phyloP scores from a whole-genome alignment of 2,329 filamentous ascomycete genomes.

The Beauveria medogensis region DNA sequence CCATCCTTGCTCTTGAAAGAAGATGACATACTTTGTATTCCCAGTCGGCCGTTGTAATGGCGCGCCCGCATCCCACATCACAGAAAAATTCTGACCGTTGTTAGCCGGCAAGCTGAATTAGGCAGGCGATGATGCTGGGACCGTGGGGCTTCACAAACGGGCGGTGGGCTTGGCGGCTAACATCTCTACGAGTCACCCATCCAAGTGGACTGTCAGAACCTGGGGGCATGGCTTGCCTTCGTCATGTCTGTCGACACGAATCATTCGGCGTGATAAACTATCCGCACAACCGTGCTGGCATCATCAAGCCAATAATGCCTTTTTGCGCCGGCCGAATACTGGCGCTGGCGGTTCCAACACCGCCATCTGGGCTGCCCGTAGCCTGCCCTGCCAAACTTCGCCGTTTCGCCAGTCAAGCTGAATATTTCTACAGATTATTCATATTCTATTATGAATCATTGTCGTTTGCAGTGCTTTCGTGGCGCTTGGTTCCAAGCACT shows the following conservation, averaged over 20 bases:
- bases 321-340: background rate
- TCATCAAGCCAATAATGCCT: too few relatives aligned
- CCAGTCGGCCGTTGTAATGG: background rate
- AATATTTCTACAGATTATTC: too few relatives aligned
- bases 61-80: background rate
- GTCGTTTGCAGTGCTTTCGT: background rate
- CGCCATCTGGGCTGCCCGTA: background rate
- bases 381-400: background rate
- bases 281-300: too few relatives aligned
- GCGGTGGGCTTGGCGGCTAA: slow-evolving; percentile 2
- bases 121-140: slow-evolving; percentile 1
- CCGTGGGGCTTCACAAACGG: background rate
- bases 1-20: background rate
- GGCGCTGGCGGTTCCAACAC: too few relatives aligned
- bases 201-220: background rate
- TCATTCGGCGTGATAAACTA: too few relatives aligned
- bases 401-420: too few relatives aligned
- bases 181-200: too few relatives aligned
- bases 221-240: background rate
- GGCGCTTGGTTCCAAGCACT: background rate
- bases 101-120: background rate
- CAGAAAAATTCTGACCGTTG: background rate
- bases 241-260: too few relatives aligned
- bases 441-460: too few relatives aligned
- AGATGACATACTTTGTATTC: background rate